Evolutionary conservation across 208 protist species (phyloP), one percentile per base, ranked within the genome.

Genomic region (Polymyxa betae): DNA sequence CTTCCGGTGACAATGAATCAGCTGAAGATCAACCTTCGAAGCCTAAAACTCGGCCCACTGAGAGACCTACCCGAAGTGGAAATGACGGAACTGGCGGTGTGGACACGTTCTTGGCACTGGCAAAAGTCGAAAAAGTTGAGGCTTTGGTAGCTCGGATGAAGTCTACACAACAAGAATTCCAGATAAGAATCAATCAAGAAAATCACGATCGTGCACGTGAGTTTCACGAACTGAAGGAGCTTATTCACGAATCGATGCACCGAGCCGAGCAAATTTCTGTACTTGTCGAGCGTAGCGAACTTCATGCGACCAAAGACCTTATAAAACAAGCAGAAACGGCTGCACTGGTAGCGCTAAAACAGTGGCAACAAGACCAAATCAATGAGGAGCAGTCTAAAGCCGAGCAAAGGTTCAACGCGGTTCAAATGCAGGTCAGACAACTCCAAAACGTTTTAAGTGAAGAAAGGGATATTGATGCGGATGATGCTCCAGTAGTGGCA

Each of bases 91-190:
- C 72, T 43, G 72, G 72, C 5, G 72, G 72, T 5, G 72, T 82
- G 16, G 72, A 82, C 72, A 82, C 72, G 5, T 82, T 82, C 72
- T 43, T 82, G 72, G 72, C 72, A 20, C n/a, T 82, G n/a, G 72
- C 72, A 5, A 82, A 82, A 43, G n/a, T 82, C 35, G 72, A 82
- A 43, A 82, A 82, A n/a, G 72, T 82, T 12, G 72, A 82, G 72
- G 40, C n/a, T 20, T 16, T 82, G 16, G 72, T 82, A 43, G 35
- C 40, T 5, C 5, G 72, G 35, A 82, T 82, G 72, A 82, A 82
- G n/a, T 5, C n/a, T 12, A 82, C 72, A 20, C 72, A 82, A n/a
- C 72, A 82, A 43, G 72, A 82, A 43, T 82, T 82, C n/a, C 72
- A 82, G n/a, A 20, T 82, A 20, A 5, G 72, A 43, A 43, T 82